A percentile compares a stretch with the other conserved stretches of the same genome.
These are phyloP conservation scores for Stylosanthes scabra DNA, from an alignment of 331 rosid genomes.

Conservation along the genomic window DNA sequence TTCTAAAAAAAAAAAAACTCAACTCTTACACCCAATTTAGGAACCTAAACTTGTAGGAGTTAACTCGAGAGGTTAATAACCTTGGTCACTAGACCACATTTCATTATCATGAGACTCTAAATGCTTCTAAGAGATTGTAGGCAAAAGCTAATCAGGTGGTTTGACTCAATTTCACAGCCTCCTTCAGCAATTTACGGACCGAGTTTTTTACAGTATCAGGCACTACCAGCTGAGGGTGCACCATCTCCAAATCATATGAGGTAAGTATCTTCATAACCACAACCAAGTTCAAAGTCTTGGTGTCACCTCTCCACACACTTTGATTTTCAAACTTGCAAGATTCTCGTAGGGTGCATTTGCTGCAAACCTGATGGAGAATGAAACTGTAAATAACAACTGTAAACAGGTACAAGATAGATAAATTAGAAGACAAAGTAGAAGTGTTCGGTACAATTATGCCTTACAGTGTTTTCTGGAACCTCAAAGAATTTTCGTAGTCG, in stretches of 20 bases:
- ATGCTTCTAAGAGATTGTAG: background rate
- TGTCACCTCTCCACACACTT: slow-evolving; percentile 52
- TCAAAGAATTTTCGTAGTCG: slow-evolving; percentile 66
- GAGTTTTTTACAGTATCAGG: slow-evolving; percentile 56
- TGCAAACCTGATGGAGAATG: slow-evolving; percentile 68
- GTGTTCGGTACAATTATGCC: slow-evolving; percentile 32
- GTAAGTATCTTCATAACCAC: slow-evolving; percentile 54
- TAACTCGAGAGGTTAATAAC: no score
- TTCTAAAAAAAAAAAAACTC: no score
- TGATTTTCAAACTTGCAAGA: slow-evolving; percentile 66
- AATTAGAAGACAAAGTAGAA: background rate
- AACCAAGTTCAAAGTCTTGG: slow-evolving; percentile 54
- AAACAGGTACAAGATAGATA: background rate
- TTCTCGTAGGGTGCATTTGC: slow-evolving; percentile 56
- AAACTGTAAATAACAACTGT: slow-evolving; percentile 17
- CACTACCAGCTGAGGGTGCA: slow-evolving; percentile 57
- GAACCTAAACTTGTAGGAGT: no score
- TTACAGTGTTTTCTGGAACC: slow-evolving; percentile 63
- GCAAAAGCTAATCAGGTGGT: slow-evolving; percentile 35
- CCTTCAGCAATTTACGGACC: slow-evolving; percentile 60
- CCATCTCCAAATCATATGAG: slow-evolving; percentile 58
- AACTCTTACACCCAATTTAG: no score
- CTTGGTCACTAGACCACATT: background rate
- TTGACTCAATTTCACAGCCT: slow-evolving; percentile 63
- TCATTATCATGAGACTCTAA: background rate